Percentiles rank a stretch among this genome's conserved stretches.
phyloP scores from a whole-genome alignment of 164 flowering plant genomes.

The Nymphaea thermarum region DNA sequence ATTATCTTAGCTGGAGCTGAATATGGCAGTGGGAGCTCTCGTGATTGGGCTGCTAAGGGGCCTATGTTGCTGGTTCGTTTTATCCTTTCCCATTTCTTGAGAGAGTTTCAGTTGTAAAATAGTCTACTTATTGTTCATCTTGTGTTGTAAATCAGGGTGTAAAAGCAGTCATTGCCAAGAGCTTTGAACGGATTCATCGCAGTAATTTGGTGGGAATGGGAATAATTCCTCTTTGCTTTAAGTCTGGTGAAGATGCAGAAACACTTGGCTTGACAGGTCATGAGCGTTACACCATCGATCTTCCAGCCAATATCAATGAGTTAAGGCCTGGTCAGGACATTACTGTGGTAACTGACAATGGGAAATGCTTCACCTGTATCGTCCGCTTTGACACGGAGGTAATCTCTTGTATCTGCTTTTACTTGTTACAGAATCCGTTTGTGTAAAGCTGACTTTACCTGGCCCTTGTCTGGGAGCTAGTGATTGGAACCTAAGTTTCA shows the following conservation, averaged over 20 bases:
- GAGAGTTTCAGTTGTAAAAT: not conserved
- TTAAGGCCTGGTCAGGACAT: conserved; percentile 76
- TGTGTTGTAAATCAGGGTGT: conserved; percentile 45
- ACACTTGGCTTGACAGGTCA: conserved; percentile 70
- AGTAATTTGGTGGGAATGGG: conserved; percentile 92
- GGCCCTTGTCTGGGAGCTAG: too few relatives aligned
- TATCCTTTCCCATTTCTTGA: not conserved
- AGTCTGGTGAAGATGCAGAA: conserved; percentile 78
- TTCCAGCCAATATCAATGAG: conserved; percentile 51
- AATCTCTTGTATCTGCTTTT: conserved; percentile 3
- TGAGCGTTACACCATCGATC: conserved; percentile 60
- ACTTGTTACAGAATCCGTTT: not conserved
- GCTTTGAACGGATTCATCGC: conserved; percentile 86
- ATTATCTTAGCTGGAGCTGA: conserved; percentile 71
- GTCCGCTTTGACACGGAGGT: conserved; percentile 80
- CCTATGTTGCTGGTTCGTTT: conserved; percentile 55
- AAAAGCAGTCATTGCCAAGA: conserved; percentile 86
- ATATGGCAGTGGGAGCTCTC: conserved; percentile 82
- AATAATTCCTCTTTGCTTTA: conserved; percentile 65
- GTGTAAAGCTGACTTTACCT: too few relatives aligned
- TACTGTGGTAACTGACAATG: conserved; percentile 42
- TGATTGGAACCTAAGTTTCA: too few relatives aligned
- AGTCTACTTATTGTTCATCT: not conserved
- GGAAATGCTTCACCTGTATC: conserved; percentile 57
- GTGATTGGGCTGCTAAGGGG: conserved; percentile 91